Evolutionary conservation across 768 basidiomycete genomes (phyloP).

Genomic region (Tephrocybe sp.): DNA sequence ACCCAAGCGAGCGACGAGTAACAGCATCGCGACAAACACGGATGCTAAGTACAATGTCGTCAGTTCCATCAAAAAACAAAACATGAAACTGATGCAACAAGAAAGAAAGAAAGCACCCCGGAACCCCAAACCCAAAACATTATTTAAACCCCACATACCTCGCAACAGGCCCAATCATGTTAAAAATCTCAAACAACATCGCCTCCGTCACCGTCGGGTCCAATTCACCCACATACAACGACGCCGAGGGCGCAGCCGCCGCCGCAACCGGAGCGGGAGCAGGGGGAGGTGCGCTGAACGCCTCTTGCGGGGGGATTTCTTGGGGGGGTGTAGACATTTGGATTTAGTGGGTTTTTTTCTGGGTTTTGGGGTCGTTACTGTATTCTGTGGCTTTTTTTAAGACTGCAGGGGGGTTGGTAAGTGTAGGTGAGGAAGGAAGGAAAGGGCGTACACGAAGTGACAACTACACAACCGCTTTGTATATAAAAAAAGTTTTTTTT

Average conservation of each 20-base stretch:
- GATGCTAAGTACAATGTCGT: conserved; percentile 53
- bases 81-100: background rate
- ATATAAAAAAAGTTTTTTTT: conserved; percentile 57
- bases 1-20: conserved; percentile 98
- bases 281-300: conserved; percentile 48
- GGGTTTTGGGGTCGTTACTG: conserved; percentile 83
- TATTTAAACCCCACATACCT: too few relatives aligned
- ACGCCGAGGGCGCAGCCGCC: conserved; percentile 77
- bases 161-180: conserved; percentile 99
- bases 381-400: conserved; percentile 72
- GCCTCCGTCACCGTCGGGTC: conserved; percentile 98
- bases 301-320: conserved; percentile 52
- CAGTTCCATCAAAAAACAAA: background rate
- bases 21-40: conserved; percentile 99
- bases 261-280: conserved; percentile 53
- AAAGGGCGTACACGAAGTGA: conserved; percentile 60
- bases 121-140: too few relatives aligned
- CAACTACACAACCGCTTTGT: conserved; percentile 76
- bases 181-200: conserved; percentile 99
- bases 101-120: conserved; percentile 16
- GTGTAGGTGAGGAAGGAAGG: conserved; percentile 8
- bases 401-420: conserved; percentile 16
- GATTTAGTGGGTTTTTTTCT: conserved; percentile 37
- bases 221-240: conserved; percentile 98
- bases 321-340: conserved; percentile 62